Base-by-base conservation (phyloP, 805 yeast species). In the Teunomyces panamensis region DNA sequence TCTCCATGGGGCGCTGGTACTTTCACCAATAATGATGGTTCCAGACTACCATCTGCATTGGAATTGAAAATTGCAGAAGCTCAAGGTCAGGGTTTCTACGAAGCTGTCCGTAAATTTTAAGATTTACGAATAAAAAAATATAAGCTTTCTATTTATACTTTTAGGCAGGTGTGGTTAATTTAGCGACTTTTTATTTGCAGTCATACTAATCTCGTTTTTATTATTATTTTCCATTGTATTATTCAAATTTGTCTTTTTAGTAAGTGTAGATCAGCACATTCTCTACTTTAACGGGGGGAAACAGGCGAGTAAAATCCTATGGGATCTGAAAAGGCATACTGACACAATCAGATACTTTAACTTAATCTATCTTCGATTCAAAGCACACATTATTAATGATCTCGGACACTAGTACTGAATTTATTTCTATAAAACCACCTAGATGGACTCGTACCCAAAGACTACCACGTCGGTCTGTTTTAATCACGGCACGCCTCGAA, bases 1-100 rank as follows among this genome's bases (percentile, higher is more conserved):
- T 80, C 91, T 47, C 80, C 96, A 45, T 89, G 89, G 86, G 95
- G 95, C 68, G 89, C 96, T 39, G 94, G 92, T 62, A 73, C 87
- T 49, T 75, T 78, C 55, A 89, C 96, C 30, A 92, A 85, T 54
- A 71, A 81, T 20, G 89, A 85, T 60, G 96, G 95, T 57, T 78
- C 89, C 36, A 83, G 92, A 74, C 67, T 64, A 54, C 86, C 90
- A 39, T 62, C 81, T 47, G 79, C 71, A 44, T 68, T 81, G 53
- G 96, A 88, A 73, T 72, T 80, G 67, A 74, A 76, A 56, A 61
- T 84, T 52, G 91, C 87, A 46, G 65, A 64, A 46, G 73, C 71
- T 53, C 96, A 88, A 73, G 96, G 95, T 68, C 68, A 73, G 59
- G 65, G 78, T 46, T 87, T 88, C 66, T 63, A 58, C 47, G 56